Evolutionary conservation across 2,329 filamentous ascomycete species (phyloP).

Genomic region (Juglanconis oblonga): DNA sequence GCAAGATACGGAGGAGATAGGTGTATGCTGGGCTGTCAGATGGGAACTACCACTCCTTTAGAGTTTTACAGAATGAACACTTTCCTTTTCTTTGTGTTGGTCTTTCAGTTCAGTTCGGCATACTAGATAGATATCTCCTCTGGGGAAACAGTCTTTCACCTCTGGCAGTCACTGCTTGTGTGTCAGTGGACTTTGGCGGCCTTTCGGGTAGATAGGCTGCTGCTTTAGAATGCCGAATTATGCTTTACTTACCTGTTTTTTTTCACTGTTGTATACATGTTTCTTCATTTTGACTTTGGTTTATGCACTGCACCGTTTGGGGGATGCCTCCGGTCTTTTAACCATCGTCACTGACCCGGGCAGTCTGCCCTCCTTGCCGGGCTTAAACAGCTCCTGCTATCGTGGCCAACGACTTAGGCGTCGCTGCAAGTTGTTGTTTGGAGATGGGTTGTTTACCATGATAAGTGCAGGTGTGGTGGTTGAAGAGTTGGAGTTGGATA

Average conservation of each 20-base stretch:
- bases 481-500: no score
- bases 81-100: neutral
- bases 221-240: neutral
- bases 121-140: neutral
- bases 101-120: neutral
- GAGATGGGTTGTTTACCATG: no score
- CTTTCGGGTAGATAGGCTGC: neutral
- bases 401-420: no score
- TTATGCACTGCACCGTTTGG: no score
- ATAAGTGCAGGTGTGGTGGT: no score
- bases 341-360: no score
- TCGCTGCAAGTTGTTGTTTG: no score
- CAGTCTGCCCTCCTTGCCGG: no score
- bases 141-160: neutral
- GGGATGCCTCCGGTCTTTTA: no score
- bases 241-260: neutral
- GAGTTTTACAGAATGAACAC: neutral
- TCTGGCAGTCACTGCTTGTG: neutral
- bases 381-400: no score
- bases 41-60: neutral
- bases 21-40: neutral
- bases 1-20: neutral
- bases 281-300: no score
- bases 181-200: neutral
- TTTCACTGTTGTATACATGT: neutral